These are phyloP conservation scores for Camelina neglecta DNA, from an alignment of 345 rosid genomes.

Conservation along the genomic window DNA sequence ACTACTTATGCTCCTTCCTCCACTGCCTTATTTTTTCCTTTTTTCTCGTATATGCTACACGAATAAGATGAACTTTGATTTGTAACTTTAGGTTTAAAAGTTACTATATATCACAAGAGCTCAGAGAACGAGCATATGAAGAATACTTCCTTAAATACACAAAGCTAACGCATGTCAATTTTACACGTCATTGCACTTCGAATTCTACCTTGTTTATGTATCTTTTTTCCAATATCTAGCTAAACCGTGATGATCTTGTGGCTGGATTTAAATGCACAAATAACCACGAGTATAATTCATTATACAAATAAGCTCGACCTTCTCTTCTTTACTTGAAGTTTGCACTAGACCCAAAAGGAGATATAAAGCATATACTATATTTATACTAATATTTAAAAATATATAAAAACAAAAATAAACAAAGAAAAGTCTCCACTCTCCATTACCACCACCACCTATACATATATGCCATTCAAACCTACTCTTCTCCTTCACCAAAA, in stretches of 20 bases:
- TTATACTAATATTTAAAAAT: background rate
- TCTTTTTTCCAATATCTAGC: background rate
- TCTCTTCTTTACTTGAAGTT: conserved; percentile 6
- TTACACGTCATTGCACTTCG: background rate
- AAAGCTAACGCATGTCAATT: background rate
- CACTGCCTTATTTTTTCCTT: background rate
- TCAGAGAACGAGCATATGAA: background rate
- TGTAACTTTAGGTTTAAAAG: background rate
- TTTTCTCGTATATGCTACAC: background rate
- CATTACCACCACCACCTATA: conserved; percentile 39
- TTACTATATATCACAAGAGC: background rate
- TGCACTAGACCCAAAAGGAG: conserved; percentile 27
- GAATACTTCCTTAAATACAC: conserved; percentile 1
- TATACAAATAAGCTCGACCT: conserved; percentile 15
- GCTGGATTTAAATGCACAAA: conserved; percentile 21
- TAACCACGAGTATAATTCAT: conserved; percentile 14
- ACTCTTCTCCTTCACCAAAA: conserved; percentile 21
- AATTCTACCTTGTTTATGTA: conserved; percentile 1
- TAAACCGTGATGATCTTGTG: conserved; percentile 32
- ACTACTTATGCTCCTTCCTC: conserved; percentile 47
- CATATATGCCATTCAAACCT: conserved; percentile 44
- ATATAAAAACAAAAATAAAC: background rate
- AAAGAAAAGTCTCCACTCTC: conserved; percentile 37
- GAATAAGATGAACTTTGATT: background rate
- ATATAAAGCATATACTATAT: conserved; percentile 10